These are phyloP conservation scores for Suillus placidus DNA, from an alignment of 768 basidiomycete species.

Conservation along the genomic window DNA sequence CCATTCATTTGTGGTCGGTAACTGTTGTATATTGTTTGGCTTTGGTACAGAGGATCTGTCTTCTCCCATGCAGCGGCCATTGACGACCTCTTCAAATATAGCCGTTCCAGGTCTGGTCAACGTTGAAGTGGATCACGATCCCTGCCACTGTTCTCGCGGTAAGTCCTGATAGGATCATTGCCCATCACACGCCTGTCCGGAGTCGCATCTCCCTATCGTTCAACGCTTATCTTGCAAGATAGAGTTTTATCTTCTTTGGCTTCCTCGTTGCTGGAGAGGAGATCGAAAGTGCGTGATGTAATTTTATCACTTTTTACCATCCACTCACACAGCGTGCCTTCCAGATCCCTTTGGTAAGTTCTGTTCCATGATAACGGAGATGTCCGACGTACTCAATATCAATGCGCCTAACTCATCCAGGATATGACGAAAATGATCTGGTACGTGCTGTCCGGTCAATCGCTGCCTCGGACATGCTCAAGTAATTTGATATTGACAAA, in stretches of 20 bases:
- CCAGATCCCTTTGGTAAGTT: constrained; percentile 50
- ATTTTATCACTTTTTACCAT: not conserved
- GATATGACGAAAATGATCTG: constrained; percentile 76
- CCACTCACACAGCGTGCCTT: not conserved
- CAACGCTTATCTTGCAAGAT: constrained; percentile 10
- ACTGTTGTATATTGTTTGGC: constrained; percentile 61
- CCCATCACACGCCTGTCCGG: not conserved
- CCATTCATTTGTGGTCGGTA: constrained; percentile 69
- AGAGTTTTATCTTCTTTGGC: constrained; percentile 74
- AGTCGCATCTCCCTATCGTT: not conserved
- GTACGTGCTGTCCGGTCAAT: constrained; percentile 36
- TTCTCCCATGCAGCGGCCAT: not conserved
- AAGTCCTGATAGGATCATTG: constrained; percentile 20
- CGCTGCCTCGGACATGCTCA: constrained; percentile 16
- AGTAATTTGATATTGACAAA: constrained; percentile 8
- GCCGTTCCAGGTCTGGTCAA: constrained; percentile 66
- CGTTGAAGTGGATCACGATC: constrained; percentile 64
- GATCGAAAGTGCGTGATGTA: constrained; percentile 60
- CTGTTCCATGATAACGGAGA: constrained; percentile 1
- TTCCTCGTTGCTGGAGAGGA: constrained; percentile 76
- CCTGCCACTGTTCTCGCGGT: constrained; percentile 60
- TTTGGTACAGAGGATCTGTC: constrained; percentile 44
- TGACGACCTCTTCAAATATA: constrained; percentile 23
- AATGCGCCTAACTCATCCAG: constrained; percentile 17
- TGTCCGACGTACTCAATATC: not conserved